These are phyloP conservation scores for Austroboletus eburneus DNA, from an alignment of 768 basidiomycete genomes.

Conservation along the genomic window DNA sequence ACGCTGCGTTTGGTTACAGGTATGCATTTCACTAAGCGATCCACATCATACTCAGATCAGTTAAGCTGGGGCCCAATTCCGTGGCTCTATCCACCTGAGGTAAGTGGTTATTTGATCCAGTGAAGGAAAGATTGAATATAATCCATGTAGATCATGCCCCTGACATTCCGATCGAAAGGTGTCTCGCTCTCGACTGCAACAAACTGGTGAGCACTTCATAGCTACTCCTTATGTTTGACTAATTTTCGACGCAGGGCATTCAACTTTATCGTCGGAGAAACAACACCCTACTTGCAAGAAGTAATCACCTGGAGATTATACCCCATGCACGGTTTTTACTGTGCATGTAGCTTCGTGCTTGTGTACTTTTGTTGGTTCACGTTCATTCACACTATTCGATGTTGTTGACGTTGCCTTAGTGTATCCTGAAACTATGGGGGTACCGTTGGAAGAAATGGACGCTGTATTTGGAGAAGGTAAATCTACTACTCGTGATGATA, in stretches of 20 bases:
- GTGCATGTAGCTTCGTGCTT: conserved; percentile 78
- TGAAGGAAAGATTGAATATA: conserved; percentile 1
- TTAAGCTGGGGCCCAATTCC: conserved; percentile 80
- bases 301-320: conserved; percentile 87
- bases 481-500: background rate
- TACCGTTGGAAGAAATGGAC: conserved; percentile 90
- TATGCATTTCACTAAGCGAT: conserved; percentile 21
- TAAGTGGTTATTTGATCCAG: conserved; percentile 19
- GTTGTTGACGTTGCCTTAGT: conserved; percentile 39
- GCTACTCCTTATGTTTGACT: conserved; percentile 4
- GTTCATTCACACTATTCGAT: background rate
- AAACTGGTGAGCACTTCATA: conserved; percentile 42
- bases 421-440: conserved; percentile 83
- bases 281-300: conserved; percentile 85
- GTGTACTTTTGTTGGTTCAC: conserved; percentile 72
- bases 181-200: conserved; percentile 92
- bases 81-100: conserved; percentile 87
- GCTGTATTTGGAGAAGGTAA: conserved; percentile 83
- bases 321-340: conserved; percentile 95
- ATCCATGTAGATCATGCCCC: conserved; percentile 76
- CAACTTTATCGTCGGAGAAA: conserved; percentile 86
- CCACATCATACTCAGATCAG: conserved; percentile 1
- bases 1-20: conserved; percentile 91
- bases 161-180: conserved; percentile 89
- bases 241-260: conserved; percentile 45